Percentiles rank a stretch among this genome's conserved stretches.
phyloP scores from a whole-genome alignment of 1,139 yeast species.

The Scheffersomyces parashehatae region DNA sequence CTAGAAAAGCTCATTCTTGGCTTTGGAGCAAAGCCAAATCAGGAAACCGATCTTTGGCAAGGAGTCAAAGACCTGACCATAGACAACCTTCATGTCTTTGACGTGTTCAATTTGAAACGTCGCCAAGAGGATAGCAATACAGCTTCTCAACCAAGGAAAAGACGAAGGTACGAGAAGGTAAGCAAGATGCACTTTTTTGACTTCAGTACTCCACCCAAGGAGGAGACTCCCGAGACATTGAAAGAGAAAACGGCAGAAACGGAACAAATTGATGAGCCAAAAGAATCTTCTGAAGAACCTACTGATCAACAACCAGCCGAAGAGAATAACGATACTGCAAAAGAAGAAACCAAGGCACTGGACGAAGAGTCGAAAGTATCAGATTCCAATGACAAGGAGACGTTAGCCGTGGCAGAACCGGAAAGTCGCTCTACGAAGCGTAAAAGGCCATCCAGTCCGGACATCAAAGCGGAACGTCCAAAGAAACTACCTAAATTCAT shows the following conservation, averaged over 20 bases:
- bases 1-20: too few relatives aligned
- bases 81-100: slow-evolving; percentile 1
- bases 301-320: background rate
- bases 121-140: slow-evolving; percentile 7
- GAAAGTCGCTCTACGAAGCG: background rate
- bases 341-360: background rate
- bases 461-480: background rate
- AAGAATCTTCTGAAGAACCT: background rate
- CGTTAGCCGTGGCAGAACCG: background rate
- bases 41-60: slow-evolving; percentile 4
- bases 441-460: background rate
- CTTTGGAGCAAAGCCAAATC: background rate
- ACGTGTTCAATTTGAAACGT: slow-evolving; percentile 3
- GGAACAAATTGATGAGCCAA: background rate
- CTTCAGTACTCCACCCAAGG: slow-evolving; percentile 14
- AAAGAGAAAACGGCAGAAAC: too few relatives aligned
- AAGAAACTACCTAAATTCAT: slow-evolving; percentile 14
- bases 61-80: slow-evolving; percentile 5
- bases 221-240: background rate
- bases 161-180: slow-evolving; percentile 34
- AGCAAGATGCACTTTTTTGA: slow-evolving; percentile 37
- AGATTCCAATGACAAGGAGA: background rate
- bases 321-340: background rate
- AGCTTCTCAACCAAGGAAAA: slow-evolving; percentile 17
- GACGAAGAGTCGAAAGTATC: background rate